These are phyloP conservation scores for Malus hybrid DNA, from an alignment of 331 rosid genomes.

Conservation along the genomic window DNA sequence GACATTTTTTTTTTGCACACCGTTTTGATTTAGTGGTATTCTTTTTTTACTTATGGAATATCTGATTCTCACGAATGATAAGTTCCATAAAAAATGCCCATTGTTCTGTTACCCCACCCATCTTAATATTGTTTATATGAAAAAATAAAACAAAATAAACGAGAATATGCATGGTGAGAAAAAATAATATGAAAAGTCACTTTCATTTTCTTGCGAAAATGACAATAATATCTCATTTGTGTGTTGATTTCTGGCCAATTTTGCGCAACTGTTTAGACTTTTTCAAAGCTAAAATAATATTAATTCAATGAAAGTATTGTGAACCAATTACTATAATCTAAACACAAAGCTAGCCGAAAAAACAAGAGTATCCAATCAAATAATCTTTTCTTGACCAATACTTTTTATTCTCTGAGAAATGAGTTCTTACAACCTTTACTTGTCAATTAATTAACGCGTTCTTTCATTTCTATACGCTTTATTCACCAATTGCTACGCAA, in stretches of 20 bases:
- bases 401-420: neutral
- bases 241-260: neutral
- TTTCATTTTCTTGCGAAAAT: neutral
- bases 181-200: too few relatives aligned
- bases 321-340: neutral
- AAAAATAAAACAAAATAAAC: too few relatives aligned
- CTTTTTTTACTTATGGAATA: too few relatives aligned
- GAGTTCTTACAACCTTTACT: too few relatives aligned
- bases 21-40: too few relatives aligned
- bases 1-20: too few relatives aligned
- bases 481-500: neutral
- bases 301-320: neutral
- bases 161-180: too few relatives aligned
- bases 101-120: too few relatives aligned
- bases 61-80: too few relatives aligned
- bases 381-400: neutral
- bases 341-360: neutral
- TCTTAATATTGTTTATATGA: too few relatives aligned
- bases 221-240: neutral
- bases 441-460: neutral
- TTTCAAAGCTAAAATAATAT: neutral
- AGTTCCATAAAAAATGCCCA: too few relatives aligned
- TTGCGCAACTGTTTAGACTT: neutral
- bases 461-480: slow-evolving; percentile 12
- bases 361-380: neutral